These are phyloP conservation scores for Poa pratensis DNA, from an alignment of 176 grass and related monocot genomes.

Conservation along the genomic window DNA sequence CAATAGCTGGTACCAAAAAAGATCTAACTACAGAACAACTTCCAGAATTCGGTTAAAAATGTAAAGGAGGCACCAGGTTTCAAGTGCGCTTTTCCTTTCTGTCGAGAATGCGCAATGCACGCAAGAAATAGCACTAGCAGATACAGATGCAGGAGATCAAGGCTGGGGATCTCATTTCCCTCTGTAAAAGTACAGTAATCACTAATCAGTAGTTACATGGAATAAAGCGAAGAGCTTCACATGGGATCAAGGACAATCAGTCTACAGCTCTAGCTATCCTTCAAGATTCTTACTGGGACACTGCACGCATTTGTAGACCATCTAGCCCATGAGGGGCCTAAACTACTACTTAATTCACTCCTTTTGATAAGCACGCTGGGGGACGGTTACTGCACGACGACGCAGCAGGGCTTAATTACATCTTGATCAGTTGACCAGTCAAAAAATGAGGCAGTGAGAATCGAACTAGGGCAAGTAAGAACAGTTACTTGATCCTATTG, in stretches of 20 bases:
- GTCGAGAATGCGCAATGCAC: not conserved
- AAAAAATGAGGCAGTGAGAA: slow-evolving; percentile 52
- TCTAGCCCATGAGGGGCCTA: slow-evolving; percentile 49
- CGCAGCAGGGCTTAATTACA: slow-evolving; percentile 31
- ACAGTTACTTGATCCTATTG: slow-evolving; percentile 33
- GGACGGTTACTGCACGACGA: slow-evolving; percentile 43
- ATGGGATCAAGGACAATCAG: slow-evolving; percentile 67
- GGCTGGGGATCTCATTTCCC: slow-evolving; percentile 10
- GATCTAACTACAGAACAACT: not conserved
- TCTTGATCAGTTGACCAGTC: slow-evolving; percentile 57
- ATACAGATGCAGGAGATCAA: slow-evolving; percentile 16
- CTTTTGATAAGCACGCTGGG: slow-evolving; percentile 68
- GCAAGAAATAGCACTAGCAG: not conserved
- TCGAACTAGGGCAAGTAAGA: slow-evolving; percentile 40
- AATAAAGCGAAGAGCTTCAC: slow-evolving; percentile 59
- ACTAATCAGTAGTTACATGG: slow-evolving; percentile 9
- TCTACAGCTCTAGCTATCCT: slow-evolving; percentile 31
- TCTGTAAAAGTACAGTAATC: slow-evolving; percentile 44
- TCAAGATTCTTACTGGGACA: slow-evolving; percentile 62
- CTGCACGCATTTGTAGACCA: slow-evolving; percentile 63
- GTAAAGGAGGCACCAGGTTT: slow-evolving; percentile 31
- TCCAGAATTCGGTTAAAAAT: slow-evolving; percentile 40
- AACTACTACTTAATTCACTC: slow-evolving; percentile 56
- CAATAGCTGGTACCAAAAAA: slow-evolving; percentile 15
- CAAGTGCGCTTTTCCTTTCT: slow-evolving; percentile 26